phyloP scores from a whole-genome alignment of 306 rosid species.

The Glycine latifolia region DNA sequence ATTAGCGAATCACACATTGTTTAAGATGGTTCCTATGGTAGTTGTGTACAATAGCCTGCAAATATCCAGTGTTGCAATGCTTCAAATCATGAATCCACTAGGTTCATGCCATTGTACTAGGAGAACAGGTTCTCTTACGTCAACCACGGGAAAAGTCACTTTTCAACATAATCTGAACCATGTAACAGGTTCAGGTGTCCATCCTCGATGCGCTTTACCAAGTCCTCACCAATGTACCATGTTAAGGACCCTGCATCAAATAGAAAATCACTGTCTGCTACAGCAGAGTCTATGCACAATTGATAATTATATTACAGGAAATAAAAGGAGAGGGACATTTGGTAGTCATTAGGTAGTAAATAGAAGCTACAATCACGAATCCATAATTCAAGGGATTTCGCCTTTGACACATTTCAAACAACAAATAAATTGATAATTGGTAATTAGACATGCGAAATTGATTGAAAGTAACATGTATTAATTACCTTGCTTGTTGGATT shows the following conservation, averaged over 20 bases:
- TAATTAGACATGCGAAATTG: background rate
- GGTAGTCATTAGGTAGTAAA: no score
- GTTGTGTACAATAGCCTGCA: background rate
- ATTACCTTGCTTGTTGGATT: conserved; percentile 2
- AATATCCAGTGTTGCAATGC: background rate
- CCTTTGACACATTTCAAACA: background rate
- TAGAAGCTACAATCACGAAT: background rate
- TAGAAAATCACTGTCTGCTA: background rate
- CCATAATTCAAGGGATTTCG: background rate
- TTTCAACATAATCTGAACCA: background rate
- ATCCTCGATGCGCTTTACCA: background rate
- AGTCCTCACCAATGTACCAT: conserved; percentile 26
- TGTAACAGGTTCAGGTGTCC: conserved; percentile 6
- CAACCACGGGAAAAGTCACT: background rate
- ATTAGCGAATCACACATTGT: background rate
- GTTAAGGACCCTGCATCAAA: conserved; percentile 15
- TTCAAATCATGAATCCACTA: background rate
- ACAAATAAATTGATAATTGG: background rate
- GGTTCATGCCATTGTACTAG: background rate
- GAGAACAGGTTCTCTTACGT: background rate
- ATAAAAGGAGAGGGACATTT: background rate
- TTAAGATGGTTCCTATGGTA: background rate
- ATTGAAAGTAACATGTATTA: background rate
- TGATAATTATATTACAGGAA: background rate
- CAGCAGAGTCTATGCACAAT: background rate